Evolutionary conservation across 805 yeast species (phyloP), one percentile per base, ranked within the genome.

Genomic region (Candida loeiensis): DNA sequence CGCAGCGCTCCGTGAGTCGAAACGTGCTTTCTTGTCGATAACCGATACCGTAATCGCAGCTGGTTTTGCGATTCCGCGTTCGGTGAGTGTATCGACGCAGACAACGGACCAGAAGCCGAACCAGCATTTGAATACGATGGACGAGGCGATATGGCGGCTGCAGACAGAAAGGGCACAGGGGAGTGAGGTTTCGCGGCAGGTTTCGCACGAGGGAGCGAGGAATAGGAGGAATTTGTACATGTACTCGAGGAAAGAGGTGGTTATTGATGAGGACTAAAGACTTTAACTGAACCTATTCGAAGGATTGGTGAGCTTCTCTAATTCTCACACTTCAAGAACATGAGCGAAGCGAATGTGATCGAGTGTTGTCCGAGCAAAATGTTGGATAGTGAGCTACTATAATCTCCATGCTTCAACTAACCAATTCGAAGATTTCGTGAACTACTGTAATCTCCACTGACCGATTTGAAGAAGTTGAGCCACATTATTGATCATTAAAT

Each of bases 41-140:
- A 74, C 83, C 1, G 83, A 78, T 54, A 69, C 66, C 26, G 63
- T 77, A 13, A 76, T 79, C 37, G 75, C 77, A 11, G 74, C 76
- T 35, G 80, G 80, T n/a, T 59, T 79, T 47, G 79, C 80, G 4
- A 71, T 74, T 4, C 79, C 82, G 1, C 54, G 79, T 35, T 73
- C 82, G 0, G 70, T 73, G 22, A 64, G 70, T 49, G 60, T 38
- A 39, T 63, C 63, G 3, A 50, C 58, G 1, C 55, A 26, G 19
- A 34, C 47, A 1, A 26, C 31, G 4, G 46, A 45, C 13, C 33
- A 24, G n/a, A 27, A 27, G n/a, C 43, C 39, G 13, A 43, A 43
- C 48, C 30, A 49, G 40, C 44, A 44, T 12, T 27, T 44, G 28
- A 34, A 39, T 22, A 31, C 30, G 11, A 37, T 37, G 40, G 31